Evolutionary conservation across 164 flowering plant species (phyloP).

Genomic region (Santalum album): DNA sequence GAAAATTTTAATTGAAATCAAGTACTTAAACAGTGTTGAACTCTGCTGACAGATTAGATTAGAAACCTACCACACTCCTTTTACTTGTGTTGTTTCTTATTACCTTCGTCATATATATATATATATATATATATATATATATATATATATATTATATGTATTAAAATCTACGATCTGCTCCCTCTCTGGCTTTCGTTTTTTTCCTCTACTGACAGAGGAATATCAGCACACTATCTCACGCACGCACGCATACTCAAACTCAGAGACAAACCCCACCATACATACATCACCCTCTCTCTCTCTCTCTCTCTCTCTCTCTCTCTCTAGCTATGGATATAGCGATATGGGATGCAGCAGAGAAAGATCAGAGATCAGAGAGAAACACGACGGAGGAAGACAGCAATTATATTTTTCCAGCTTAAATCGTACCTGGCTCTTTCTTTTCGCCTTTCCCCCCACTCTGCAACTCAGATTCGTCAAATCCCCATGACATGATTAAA

Average conservation of each 20-base stretch:
- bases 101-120: no score
- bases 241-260: conserved; percentile 97
- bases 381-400: conserved; percentile 17
- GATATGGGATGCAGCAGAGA: conserved; percentile 12
- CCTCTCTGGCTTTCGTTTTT: no score
- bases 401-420: conserved; percentile 10
- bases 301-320: conserved; percentile 9
- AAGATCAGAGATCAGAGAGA: no score
- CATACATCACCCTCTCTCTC: conserved; percentile 4
- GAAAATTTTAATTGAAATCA: no score
- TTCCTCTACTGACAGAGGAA: no score
- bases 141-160: no score
- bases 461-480: conserved; percentile 38
- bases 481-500: conserved; percentile 36
- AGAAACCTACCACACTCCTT: no score
- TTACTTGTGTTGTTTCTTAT: no score
- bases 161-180: no score
- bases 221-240: conserved; percentile 68
- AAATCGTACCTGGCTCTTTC: conserved; percentile 15
- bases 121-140: no score
- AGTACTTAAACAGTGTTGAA: no score
- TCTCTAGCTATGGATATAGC: conserved; percentile 16
- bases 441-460: conserved; percentile 17
- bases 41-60: no score
- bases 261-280: not conserved